Base-by-base conservation (phyloP, 2,329 filamentous ascomycete genomes). In the Talaromyces piceae region DNA sequence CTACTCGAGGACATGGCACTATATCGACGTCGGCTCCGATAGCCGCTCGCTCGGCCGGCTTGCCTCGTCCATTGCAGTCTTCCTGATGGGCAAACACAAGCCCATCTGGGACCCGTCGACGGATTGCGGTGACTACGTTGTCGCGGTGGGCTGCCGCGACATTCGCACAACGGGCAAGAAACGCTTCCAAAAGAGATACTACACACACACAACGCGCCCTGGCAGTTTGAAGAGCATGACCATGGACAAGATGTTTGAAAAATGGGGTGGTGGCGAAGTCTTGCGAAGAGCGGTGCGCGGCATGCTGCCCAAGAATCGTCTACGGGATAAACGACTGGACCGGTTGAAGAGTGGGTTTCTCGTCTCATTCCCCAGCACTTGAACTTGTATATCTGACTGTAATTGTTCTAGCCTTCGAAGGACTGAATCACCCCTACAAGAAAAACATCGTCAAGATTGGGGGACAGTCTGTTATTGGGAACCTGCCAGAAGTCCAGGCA, bases 81-180 rank as follows among this genome's bases (percentile, higher is more conserved):
- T 88, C 54, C 82, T 96, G 48, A 96, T 97, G 91, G 93, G 93
- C 74, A 98, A 98, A 78, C 87, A 98, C 80, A 98, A 98, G 75
- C 93, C 93, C 20, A 95, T 93, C 70, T 98, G 84, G 75, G 88
- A 97, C 73, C 93, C 93, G 1, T 95, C 90, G 20, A 96, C 91
- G 55, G 93, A 98, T 78, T 97, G 93, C 78, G 93, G 93, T 61
- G 93, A 98, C 81, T 98, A 98, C 71, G 91, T 98, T 11, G 91
- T 98, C 1, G 91, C 93, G 47, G 88, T 88, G 31, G 85, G 90
- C 69, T 97, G 93, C 76, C 81, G 86, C 37, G 84, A 91, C 45
- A 77, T 98, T 46, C 84, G 91, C 74, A 86, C 84, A 1, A 97
- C 93, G 6, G 93, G 93, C 59, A 87, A 88, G 68, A 98, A 98